Percentiles rank a stretch among this genome's conserved stretches.
Evolutionary conservation across 306 rosid genomes (phyloP).

Genomic region (Echinosophora koreensis): DNA sequence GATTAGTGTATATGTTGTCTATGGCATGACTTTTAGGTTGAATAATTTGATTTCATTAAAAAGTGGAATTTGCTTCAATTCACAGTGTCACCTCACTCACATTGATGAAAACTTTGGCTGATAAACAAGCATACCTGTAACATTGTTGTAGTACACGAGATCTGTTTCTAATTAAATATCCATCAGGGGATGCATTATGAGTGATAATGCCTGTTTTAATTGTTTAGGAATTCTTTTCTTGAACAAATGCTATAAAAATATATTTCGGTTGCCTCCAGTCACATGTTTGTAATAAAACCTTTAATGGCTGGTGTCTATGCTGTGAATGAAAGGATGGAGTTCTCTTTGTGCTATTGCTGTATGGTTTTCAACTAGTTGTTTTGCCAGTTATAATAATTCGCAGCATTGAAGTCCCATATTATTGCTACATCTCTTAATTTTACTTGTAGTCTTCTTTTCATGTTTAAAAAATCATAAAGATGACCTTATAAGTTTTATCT

Average conservation of each 20-base stretch:
- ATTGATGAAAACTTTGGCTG: constrained; percentile 19
- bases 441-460: constrained; percentile 12
- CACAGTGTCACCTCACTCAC: constrained; percentile 25
- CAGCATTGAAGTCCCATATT: constrained; percentile 18
- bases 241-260: constrained; percentile 10
- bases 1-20: constrained; percentile 17
- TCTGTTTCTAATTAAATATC: constrained; percentile 22
- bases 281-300: neutral
- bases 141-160: constrained; percentile 4
- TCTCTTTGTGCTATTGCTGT: neutral
- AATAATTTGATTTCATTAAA: neutral
- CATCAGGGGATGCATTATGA: neutral
- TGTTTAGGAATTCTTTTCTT: neutral
- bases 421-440: neutral
- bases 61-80: constrained; percentile 34
- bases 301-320: neutral
- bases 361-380: neutral
- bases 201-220: neutral
- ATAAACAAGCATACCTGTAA: constrained; percentile 16
- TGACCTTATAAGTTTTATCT: neutral
- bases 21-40: constrained; percentile 26
- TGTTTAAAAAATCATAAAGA: neutral
- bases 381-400: neutral
- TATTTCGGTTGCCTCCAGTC: neutral
- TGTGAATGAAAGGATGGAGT: constrained; percentile 29